phyloP scores from a whole-genome alignment of 1,284 basidiomycete species.

The Tremellales sp. region DNA sequence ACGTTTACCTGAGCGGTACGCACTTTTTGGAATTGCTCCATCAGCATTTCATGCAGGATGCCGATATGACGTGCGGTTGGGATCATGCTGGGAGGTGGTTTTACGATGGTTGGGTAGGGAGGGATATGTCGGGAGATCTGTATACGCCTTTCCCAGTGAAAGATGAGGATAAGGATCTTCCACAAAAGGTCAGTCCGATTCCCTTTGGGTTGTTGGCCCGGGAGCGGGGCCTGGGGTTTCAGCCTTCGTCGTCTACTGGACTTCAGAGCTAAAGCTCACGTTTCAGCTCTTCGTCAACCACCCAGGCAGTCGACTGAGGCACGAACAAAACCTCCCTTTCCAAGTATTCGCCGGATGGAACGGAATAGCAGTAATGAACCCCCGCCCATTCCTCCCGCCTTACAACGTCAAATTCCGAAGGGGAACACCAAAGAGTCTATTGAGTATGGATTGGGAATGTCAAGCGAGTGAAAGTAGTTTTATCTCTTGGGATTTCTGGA shows the following conservation, averaged over 20 bases:
- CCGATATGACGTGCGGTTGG: slow-evolving; percentile 50
- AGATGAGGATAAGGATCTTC: slow-evolving; percentile 40
- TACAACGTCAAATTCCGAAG: slow-evolving; percentile 42
- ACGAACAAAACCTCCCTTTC: slow-evolving; percentile 41
- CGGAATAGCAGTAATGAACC: slow-evolving; percentile 51
- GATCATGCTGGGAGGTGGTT: slow-evolving; percentile 50
- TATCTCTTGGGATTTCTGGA: slow-evolving; percentile 50
- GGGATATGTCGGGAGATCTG: slow-evolving; percentile 47
- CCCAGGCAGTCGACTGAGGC: slow-evolving; percentile 31
- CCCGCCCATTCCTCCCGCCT: slow-evolving; percentile 39
- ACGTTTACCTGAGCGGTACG: slow-evolving; percentile 47
- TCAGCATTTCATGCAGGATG: slow-evolving; percentile 47
- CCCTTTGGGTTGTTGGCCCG: slow-evolving; percentile 6
- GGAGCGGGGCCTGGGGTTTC: too few relatives aligned
- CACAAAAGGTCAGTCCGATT: slow-evolving; percentile 42
- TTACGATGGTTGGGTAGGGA: slow-evolving; percentile 51
- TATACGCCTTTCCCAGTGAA: slow-evolving; percentile 44
- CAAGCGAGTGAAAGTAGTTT: slow-evolving; percentile 42
- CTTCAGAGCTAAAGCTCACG: too few relatives aligned
- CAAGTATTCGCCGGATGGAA: slow-evolving; percentile 57
- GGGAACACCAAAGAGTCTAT: slow-evolving; percentile 17
- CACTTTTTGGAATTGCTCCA: slow-evolving; percentile 50
- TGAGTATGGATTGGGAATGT: slow-evolving; percentile 31
- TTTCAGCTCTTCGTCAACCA: slow-evolving; percentile 44
- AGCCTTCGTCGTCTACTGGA: too few relatives aligned